These are phyloP conservation scores for Corymbia maculata DNA, from an alignment of 345 rosid genomes.

Conservation along the genomic window DNA sequence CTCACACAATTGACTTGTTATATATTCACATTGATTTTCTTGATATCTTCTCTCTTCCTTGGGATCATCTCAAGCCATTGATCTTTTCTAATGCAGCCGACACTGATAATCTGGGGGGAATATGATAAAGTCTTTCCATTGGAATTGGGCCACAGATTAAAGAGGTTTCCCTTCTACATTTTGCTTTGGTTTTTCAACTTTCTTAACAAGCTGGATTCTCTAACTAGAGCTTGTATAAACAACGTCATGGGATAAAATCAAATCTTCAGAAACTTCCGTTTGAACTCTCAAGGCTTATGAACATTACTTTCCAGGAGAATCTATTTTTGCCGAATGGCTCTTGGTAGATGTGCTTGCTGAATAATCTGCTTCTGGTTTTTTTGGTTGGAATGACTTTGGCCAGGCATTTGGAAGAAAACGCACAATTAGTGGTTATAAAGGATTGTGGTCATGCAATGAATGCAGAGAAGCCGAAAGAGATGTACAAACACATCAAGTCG, in stretches of 20 bases:
- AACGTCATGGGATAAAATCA: neutral
- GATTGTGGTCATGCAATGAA: conserved; percentile 6
- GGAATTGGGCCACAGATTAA: conserved; percentile 5
- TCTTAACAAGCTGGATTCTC: neutral
- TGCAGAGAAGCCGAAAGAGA: conserved; percentile 6
- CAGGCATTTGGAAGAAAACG: conserved; percentile 2
- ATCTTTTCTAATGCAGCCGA: neutral
- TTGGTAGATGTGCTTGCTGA: neutral
- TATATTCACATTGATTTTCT: neutral
- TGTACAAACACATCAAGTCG: conserved; percentile 1
- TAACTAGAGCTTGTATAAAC: neutral
- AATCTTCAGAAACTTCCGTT: neutral
- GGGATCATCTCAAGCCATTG: neutral
- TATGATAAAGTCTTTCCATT: conserved; percentile 4
- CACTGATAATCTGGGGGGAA: conserved; percentile 9
- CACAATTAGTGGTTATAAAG: conserved; percentile 2
- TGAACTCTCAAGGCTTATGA: neutral
- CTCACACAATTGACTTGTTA: neutral
- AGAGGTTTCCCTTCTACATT: neutral
- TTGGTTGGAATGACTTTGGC: neutral
- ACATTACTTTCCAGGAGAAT: neutral
- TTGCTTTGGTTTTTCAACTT: neutral
- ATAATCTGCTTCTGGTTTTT: neutral
- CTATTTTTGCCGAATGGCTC: neutral
- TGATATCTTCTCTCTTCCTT: neutral